Evolutionary conservation across 2,329 filamentous ascomycete species (phyloP).

Genomic region (Furcasterigmium furcatum): DNA sequence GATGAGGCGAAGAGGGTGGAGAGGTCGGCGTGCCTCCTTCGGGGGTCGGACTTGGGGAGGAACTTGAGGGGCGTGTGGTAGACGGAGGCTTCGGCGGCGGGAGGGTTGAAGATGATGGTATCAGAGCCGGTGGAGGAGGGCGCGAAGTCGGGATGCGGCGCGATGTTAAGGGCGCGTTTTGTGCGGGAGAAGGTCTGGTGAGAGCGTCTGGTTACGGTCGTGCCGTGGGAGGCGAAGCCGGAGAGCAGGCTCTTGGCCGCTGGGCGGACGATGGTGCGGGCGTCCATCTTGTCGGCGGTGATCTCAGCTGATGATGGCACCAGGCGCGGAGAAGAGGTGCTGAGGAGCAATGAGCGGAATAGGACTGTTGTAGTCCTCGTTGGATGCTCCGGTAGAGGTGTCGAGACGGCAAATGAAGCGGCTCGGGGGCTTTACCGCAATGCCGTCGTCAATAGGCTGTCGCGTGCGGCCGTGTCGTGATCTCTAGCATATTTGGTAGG

Average conservation of each 20-base stretch:
- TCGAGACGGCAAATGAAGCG: too few relatives aligned
- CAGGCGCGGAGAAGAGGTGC: too few relatives aligned
- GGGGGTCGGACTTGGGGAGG: conserved; percentile 54
- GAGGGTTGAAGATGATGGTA: conserved; percentile 47
- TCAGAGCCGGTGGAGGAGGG: conserved; percentile 30
- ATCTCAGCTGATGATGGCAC: too few relatives aligned
- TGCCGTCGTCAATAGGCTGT: too few relatives aligned
- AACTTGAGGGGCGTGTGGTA: conserved; percentile 66
- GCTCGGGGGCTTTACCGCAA: too few relatives aligned
- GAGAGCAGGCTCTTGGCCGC: conserved; percentile 25
- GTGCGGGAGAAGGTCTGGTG: conserved; percentile 52
- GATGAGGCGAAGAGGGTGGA: conserved; percentile 36
- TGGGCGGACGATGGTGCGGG: conserved; percentile 29
- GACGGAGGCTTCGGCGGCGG: conserved; percentile 45
- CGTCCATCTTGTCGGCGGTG: conserved; percentile 28
- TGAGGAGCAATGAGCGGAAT: too few relatives aligned
- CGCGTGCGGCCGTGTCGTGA: too few relatives aligned
- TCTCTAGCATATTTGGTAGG: too few relatives aligned
- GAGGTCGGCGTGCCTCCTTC: conserved; percentile 43
- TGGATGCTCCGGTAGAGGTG: too few relatives aligned
- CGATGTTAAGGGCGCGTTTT: conserved; percentile 55
- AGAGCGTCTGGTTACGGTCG: conserved; percentile 28
- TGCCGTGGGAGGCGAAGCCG: conserved; percentile 18
- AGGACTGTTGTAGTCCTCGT: too few relatives aligned
- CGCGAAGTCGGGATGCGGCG: conserved; percentile 59